Conservation (phyloP, 2,329 filamentous ascomycete species). For the Hypoxylon sp. region DNA sequence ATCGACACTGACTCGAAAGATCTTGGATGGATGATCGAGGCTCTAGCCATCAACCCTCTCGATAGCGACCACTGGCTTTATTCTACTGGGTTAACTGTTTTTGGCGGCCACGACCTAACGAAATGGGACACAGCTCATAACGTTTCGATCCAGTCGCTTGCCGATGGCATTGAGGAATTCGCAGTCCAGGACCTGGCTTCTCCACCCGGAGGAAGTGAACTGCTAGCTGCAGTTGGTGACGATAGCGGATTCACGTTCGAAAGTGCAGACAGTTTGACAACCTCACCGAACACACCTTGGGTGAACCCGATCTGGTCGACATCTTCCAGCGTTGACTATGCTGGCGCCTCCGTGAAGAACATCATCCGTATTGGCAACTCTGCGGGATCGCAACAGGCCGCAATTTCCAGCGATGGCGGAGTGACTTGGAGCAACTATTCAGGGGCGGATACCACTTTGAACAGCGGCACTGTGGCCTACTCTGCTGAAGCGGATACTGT, state of each 20-base stretch:
- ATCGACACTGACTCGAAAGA: conserved; percentile 57
- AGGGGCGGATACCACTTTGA: conserved; percentile 55
- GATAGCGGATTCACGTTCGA: conserved; percentile 61
- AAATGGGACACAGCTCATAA: conserved; percentile 62
- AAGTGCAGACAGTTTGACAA: conserved; percentile 49
- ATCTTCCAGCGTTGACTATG: conserved; percentile 58
- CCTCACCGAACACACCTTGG: conserved; percentile 56
- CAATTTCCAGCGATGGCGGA: conserved; percentile 61
- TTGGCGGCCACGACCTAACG: conserved; percentile 62
- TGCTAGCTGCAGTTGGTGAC: conserved; percentile 61
- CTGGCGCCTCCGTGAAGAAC: conserved; percentile 55
- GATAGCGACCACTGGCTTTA: conserved; percentile 69
- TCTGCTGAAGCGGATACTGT: conserved; percentile 61
- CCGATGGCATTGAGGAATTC: conserved; percentile 64
- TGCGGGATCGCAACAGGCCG: conserved; percentile 54
- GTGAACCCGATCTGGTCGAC: conserved; percentile 57
- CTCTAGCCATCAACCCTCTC: conserved; percentile 64
- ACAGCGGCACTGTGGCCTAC: conserved; percentile 58
- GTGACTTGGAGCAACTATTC: conserved; percentile 57
- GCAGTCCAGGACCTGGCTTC: conserved; percentile 59
- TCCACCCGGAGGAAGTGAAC: conserved; percentile 58
- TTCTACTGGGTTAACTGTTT: conserved; percentile 65
- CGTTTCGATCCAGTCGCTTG: conserved; percentile 59
- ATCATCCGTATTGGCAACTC: conserved; percentile 61
- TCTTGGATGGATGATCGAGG: conserved; percentile 69